Conservation (phyloP, 208 protist genomes). For the Leishmania guyanensis region DNA sequence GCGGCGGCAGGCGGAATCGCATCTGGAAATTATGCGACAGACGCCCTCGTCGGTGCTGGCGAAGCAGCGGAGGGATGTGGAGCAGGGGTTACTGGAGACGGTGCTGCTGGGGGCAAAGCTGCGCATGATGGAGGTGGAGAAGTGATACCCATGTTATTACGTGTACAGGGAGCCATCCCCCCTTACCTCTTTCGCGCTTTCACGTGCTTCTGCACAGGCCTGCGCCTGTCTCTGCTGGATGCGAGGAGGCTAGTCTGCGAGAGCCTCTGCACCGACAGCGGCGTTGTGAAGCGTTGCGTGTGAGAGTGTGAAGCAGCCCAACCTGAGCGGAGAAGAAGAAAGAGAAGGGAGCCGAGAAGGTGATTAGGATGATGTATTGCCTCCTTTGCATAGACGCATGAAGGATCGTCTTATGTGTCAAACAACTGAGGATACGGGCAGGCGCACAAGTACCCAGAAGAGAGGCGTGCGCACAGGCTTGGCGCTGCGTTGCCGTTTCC, state of each 20-base stretch:
- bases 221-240: neutral
- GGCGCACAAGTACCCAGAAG: neutral
- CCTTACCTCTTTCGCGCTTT: neutral
- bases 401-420: neutral
- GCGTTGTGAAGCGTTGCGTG: neutral
- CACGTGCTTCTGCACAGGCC: neutral
- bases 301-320: neutral
- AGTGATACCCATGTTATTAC: neutral
- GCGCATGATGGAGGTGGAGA: slow-evolving; percentile 31
- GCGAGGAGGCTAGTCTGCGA: neutral
- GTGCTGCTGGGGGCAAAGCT: slow-evolving; percentile 43
- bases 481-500: neutral
- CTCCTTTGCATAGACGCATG: neutral
- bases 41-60: slow-evolving; percentile 49
- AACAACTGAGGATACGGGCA: neutral
- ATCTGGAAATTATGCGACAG: slow-evolving; percentile 18
- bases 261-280: neutral
- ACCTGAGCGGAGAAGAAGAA: neutral
- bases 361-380: neutral
- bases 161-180: neutral
- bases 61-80: slow-evolving; percentile 62
- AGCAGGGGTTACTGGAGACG: slow-evolving; percentile 58
- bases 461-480: neutral
- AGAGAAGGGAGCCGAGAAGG: neutral
- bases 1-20: slow-evolving; percentile 26